Evolutionary conservation across 1,284 basidiomycete genomes (phyloP).

Genomic region (Pisolithus thermaeus): DNA sequence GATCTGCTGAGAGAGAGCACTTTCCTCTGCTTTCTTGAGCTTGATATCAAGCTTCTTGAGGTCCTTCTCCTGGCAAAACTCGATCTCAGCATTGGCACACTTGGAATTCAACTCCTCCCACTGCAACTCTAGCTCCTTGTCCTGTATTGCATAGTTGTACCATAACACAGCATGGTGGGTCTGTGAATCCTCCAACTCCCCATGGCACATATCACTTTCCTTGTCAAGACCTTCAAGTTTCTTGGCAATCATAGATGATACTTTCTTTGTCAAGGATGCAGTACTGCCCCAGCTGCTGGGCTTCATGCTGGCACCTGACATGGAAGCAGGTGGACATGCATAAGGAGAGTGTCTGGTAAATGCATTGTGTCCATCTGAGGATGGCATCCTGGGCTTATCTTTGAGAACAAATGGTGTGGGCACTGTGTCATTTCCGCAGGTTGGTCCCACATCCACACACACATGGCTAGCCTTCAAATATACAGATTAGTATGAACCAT

Average conservation of each 20-base stretch:
- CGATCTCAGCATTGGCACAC: background rate
- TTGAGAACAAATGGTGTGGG: no score
- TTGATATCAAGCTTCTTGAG: background rate
- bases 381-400: background rate
- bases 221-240: background rate
- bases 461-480: no score
- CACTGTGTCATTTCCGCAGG: no score
- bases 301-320: background rate
- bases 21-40: background rate
- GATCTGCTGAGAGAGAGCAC: background rate
- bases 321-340: background rate
- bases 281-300: background rate
- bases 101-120: background rate
- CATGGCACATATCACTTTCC: background rate
- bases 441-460: no score
- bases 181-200: background rate
- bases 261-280: background rate
- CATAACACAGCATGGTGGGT: background rate
- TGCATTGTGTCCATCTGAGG: background rate
- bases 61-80: background rate
- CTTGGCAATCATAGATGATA: background rate
- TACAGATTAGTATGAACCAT: no score
- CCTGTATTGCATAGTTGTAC: background rate
- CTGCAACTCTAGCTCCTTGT: background rate
- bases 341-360: background rate